Evolutionary conservation across 345 rosid species (phyloP).

Genomic region (Salix exigua): DNA sequence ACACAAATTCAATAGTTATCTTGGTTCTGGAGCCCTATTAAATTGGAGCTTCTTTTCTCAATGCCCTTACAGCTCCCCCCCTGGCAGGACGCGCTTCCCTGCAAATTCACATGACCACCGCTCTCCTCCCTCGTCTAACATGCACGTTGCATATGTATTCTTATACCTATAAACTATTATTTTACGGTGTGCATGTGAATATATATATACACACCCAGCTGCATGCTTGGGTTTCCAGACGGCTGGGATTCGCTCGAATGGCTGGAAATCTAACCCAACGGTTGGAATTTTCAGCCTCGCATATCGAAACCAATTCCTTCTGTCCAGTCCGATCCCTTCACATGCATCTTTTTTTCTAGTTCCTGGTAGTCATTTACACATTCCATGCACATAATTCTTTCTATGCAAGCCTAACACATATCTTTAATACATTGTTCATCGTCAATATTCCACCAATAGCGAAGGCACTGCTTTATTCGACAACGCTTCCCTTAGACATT

Average conservation of each 20-base stretch:
- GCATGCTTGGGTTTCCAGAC: not conserved
- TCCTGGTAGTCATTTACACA: too few species aligned
- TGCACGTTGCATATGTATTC: not conserved
- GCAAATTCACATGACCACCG: conserved; percentile 16
- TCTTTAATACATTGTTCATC: too few species aligned
- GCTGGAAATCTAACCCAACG: too few species aligned
- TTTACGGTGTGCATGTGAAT: not conserved
- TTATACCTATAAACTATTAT: not conserved
- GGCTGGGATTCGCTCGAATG: not conserved
- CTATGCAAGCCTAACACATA: too few species aligned
- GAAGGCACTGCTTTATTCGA: too few species aligned
- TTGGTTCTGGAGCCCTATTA: conserved; percentile 2
- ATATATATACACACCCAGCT: not conserved
- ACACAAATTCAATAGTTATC: not conserved
- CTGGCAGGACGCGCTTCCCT: conserved; percentile 15
- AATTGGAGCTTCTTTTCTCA: not conserved
- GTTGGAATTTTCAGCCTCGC: too few species aligned
- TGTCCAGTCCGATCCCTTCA: too few species aligned
- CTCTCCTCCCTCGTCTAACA: conserved; percentile 10
- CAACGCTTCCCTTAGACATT: too few species aligned
- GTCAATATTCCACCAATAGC: too few species aligned
- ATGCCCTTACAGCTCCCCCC: not conserved
- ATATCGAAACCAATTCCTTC: too few species aligned
- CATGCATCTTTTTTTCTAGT: too few species aligned
- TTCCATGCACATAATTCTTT: too few species aligned